Conservation (phyloP, 2,329 filamentous ascomycete species). For the Spiromastix sp. region DNA sequence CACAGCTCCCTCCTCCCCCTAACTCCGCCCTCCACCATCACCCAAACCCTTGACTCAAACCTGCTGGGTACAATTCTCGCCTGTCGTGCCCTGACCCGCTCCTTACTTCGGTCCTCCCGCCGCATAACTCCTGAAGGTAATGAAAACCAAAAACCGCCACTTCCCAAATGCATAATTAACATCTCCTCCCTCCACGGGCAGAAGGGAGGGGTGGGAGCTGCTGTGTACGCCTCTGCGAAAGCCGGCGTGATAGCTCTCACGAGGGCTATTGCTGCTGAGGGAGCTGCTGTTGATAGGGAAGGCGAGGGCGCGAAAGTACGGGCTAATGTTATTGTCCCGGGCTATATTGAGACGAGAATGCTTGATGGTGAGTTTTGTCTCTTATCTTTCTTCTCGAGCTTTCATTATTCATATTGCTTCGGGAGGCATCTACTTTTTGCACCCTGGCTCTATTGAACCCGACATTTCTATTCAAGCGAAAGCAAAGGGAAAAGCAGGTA, state of each 20-base stretch:
- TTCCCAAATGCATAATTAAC: conserved; percentile 70
- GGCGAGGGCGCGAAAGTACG: conserved; percentile 55
- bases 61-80: conserved; percentile 40
- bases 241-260: conserved; percentile 61
- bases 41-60: conserved; percentile 57
- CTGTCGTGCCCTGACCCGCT: conserved; percentile 27
- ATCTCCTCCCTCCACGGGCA: conserved; percentile 64
- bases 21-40: conserved; percentile 41
- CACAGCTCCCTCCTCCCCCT: conserved; percentile 54
- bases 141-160: conserved; percentile 38
- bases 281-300: conserved; percentile 43
- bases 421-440: too few species aligned
- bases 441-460: too few species aligned
- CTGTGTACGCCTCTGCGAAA: conserved; percentile 69
- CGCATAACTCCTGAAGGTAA: conserved; percentile 21
- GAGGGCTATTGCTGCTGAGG: conserved; percentile 23
- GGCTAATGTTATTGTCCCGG: conserved; percentile 71
- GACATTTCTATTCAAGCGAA: too few species aligned
- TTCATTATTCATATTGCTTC: too few species aligned
- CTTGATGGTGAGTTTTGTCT: conserved; percentile 48
- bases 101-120: conserved; percentile 22
- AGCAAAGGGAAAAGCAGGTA: too few species aligned
- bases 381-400: conserved; percentile 6
- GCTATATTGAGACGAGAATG: conserved; percentile 77
- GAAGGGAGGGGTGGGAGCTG: conserved; percentile 59